phyloP scores from a whole-genome alignment of 2,329 filamentous ascomycete genomes.

The Fusarium foetens region DNA sequence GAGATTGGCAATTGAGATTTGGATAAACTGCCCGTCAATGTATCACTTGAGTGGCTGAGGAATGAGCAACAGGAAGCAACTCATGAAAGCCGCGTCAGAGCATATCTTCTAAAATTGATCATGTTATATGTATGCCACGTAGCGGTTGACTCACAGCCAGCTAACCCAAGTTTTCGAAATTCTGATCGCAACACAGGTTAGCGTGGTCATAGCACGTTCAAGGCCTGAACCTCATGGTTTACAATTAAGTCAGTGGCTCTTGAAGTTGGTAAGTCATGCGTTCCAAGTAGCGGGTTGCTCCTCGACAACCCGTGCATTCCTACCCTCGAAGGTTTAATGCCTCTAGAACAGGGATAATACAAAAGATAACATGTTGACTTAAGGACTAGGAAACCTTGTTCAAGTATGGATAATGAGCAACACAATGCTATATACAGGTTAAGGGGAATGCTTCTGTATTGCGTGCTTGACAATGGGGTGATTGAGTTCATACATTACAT shows the following conservation, averaged over 20 bases:
- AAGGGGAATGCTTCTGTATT: neutral
- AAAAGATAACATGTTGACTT: neutral
- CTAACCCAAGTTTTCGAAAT: neutral
- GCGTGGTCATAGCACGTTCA: neutral
- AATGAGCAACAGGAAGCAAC: neutral
- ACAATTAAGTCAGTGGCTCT: neutral
- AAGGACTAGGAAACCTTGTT: neutral
- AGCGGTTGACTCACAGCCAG: neutral
- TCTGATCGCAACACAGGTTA: constrained; percentile 5
- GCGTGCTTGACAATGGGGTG: neutral
- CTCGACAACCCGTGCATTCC: neutral
- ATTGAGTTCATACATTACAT: too few species aligned
- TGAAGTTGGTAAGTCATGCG: neutral
- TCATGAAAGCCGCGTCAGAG: neutral
- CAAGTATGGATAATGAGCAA: neutral
- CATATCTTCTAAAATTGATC: neutral
- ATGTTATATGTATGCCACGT: constrained; percentile 1
- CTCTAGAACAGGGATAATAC: neutral
- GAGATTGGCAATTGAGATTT: neutral
- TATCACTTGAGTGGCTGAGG: neutral
- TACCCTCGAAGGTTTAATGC: neutral
- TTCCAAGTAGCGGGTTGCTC: neutral
- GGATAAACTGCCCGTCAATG: neutral
- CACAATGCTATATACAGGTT: neutral
- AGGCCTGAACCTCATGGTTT: neutral